Base-by-base conservation (phyloP, 2,329 filamentous ascomycete species). In the Monilinia polystroma region DNA sequence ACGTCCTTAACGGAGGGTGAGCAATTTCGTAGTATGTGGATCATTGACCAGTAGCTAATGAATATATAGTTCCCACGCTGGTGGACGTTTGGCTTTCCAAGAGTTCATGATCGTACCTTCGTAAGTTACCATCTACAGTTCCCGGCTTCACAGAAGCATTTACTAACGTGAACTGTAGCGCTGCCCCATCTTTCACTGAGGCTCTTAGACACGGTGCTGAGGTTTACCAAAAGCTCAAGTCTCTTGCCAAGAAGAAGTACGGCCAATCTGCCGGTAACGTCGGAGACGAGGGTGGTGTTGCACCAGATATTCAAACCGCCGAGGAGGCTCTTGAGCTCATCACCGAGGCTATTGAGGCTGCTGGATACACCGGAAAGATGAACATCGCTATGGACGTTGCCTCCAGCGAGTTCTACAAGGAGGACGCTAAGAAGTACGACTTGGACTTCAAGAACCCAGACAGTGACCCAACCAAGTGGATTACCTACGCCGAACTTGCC, bases 381-480 rank as follows among this genome's bases (percentile, higher is more conserved):
- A 92, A 96, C 81, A 99, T 99, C 77, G 95, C 95, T 79, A 96
- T 99, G 93, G 95, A 99, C 78, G 94, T 98, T 79, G 95, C 95
- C 73, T 97, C 95, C 73, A 96, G 91, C 85, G 95, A 99, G 82
- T 99, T 99, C 87, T 99, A 99, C 90, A 98, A 98, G 85, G 81
- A 84, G 77, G 92, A 95, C 63, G 94, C 84, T 80, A 97, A 98
- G 91, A 98, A 98, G 87, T 99, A 99, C 87, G 95, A 99, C 79
- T 87, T 99, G 73, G 95, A 98, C 90, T 99, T 98, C 92, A 98
- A 99, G 92, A 99, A 99, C 89, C 94, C 95, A 77, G 90, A 98
- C 72, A 95, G 90, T 80, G 95, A 99, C 85, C 86, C 89, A 78
- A 86, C 82, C 85, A 98, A 99, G 88, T 98, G 95, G 95, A 85